Evolutionary conservation across 1,284 basidiomycete species (phyloP), one percentile per base, ranked within the genome.

Genomic region (Ustilago hordei): DNA sequence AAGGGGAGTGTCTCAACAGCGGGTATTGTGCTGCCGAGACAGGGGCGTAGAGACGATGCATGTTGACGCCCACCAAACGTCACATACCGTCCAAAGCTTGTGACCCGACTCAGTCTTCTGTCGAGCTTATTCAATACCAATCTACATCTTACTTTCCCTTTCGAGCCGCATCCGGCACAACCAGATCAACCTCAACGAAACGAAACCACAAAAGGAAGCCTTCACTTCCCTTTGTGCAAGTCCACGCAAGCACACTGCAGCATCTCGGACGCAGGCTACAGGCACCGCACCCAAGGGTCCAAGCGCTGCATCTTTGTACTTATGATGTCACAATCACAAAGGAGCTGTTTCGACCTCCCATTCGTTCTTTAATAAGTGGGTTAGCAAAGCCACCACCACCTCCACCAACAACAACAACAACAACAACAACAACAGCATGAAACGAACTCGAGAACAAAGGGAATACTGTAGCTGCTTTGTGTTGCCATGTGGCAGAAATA

Each of bases 31-130:
- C n/a, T 45, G 43, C 43, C 43, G 43, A 11, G 19, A 47, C 34
- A 8, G 47, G 36, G 35, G 41, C 23, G 48, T 47, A 39, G 19
- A n/a, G 17, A 41, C 59, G 63, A 62, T 60, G 69, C 64, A 58
- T 71, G 59, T 36, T 60, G 64, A 71, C 63, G 56, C 56, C 64
- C 60, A 63, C 60, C 60, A 61, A 48, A 58, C 47, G 60, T 63
- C 56, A 17, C 19, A 43, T 23, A 31, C 55, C 28, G 23, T 41
- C 15, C 12, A 17, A n/a, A 19, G 12, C 28, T 12, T 4, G 12
- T 11, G 45, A 48, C 45, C 19, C 45, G 9, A 28, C 45, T 41
- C 11, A 41, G 39, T 8, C 43, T 19, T 19, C 43, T 19, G 8
- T 45, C 43, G 43, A 19, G 9, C 11, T 45, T 19, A 19, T 3